Evolutionary conservation across 2,329 filamentous ascomycete genomes (phyloP).

Genomic region (Aspergillus tanneri): DNA sequence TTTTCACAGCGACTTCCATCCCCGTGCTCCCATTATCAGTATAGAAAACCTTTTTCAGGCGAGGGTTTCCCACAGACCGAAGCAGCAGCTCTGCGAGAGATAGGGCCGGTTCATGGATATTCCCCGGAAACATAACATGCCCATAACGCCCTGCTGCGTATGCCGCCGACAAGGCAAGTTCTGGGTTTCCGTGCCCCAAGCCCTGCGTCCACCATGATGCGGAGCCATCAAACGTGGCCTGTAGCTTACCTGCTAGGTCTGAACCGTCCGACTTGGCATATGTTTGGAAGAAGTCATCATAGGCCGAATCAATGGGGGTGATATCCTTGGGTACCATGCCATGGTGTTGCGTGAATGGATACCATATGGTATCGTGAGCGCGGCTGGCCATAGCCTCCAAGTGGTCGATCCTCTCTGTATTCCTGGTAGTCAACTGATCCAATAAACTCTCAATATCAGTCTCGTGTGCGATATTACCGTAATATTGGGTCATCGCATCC

Average conservation of each 20-base stretch:
- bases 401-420: slow-evolving; percentile 56
- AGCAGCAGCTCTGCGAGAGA: slow-evolving; percentile 66
- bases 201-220: slow-evolving; percentile 93
- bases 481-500: slow-evolving; percentile 64
- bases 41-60: slow-evolving; percentile 72
- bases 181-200: slow-evolving; percentile 73
- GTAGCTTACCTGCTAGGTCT: slow-evolving; percentile 44
- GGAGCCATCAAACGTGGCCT: slow-evolving; percentile 75
- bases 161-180: slow-evolving; percentile 70
- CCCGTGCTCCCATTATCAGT: slow-evolving; percentile 83
- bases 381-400: slow-evolving; percentile 61
- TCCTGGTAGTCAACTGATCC: slow-evolving; percentile 52
- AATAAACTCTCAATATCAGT: slow-evolving; percentile 49
- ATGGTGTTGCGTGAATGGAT: slow-evolving; percentile 81
- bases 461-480: slow-evolving; percentile 49
- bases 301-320: slow-evolving; percentile 74
- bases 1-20: slow-evolving; percentile 80
- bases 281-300: slow-evolving; percentile 75
- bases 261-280: slow-evolving; percentile 32
- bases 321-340: slow-evolving; percentile 62
- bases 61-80: slow-evolving; percentile 58
- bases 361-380: slow-evolving; percentile 72
- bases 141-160: slow-evolving; percentile 82
- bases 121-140: slow-evolving; percentile 82
- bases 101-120: slow-evolving; percentile 75